These are phyloP conservation scores for Leishmania gerbilli DNA, from an alignment of 208 protist species.

Conservation along the genomic window DNA sequence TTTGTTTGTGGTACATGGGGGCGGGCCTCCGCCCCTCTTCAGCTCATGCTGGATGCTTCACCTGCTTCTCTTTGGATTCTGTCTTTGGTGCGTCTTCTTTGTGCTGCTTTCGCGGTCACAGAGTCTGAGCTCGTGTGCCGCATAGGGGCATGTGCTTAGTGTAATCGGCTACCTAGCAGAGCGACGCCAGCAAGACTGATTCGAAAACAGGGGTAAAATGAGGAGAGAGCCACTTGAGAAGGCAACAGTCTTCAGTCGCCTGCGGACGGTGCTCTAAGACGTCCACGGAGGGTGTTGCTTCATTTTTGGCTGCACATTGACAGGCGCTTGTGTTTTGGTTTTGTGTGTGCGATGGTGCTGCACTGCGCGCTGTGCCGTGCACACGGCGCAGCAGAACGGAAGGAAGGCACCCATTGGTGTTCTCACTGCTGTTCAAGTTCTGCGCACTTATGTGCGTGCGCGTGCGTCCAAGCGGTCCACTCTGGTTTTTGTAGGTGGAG, in stretches of 20 bases:
- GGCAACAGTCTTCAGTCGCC: not conserved
- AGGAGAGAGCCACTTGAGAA: not conserved
- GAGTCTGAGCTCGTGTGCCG: not conserved
- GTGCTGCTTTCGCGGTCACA: not conserved
- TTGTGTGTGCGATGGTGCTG: not conserved
- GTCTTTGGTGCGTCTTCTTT: not conserved
- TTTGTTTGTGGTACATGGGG: not conserved
- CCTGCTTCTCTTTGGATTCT: not conserved
- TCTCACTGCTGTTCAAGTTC: not conserved
- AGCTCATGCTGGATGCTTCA: not conserved
- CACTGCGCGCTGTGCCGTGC: not conserved
- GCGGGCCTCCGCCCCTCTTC: not conserved
- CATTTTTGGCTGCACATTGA: not conserved
- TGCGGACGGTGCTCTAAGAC: not conserved
- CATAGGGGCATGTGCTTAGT: not conserved
- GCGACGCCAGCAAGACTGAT: not conserved
- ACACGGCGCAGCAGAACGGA: not conserved
- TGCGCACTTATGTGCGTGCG: not conserved
- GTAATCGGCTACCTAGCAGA: not conserved
- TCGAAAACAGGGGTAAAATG: not conserved
- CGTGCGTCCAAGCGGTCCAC: not conserved
- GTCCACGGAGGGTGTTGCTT: not conserved
- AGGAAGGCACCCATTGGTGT: not conserved
- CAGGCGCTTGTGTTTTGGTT: not conserved
- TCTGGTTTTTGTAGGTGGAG: not conserved